Evolutionary conservation across 177 flowering plant species (phyloP).

Genomic region (Vitis hybrid): DNA sequence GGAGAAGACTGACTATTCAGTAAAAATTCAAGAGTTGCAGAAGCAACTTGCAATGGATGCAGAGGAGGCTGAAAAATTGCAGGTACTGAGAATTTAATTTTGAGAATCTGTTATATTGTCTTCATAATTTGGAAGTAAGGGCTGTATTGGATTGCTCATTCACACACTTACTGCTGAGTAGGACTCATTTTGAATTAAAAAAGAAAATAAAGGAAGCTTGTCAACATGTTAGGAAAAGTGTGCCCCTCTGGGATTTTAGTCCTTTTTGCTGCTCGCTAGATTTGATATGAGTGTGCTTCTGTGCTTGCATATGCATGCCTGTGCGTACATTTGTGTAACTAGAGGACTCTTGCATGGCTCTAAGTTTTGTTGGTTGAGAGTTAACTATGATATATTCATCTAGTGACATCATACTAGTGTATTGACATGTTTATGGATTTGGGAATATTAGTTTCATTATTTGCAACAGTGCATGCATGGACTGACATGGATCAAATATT

Average conservation of each 20-base stretch:
- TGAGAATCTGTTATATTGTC: background rate
- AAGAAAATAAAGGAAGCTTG: too few species aligned
- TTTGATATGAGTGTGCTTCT: too few species aligned
- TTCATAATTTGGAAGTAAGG: background rate
- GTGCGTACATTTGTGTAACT: too few species aligned
- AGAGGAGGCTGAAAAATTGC: slow-evolving; percentile 80
- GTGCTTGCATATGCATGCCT: too few species aligned
- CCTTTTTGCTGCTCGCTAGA: too few species aligned
- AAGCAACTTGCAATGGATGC: slow-evolving; percentile 88
- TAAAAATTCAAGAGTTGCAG: slow-evolving; percentile 89
- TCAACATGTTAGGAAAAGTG: too few species aligned
- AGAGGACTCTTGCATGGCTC: too few species aligned
- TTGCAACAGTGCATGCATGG: background rate
- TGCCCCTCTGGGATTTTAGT: too few species aligned
- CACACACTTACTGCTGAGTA: background rate
- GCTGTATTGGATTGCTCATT: background rate
- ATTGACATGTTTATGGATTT: background rate
- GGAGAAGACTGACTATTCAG: slow-evolving; percentile 72
- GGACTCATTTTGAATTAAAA: too few species aligned
- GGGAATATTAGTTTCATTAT: background rate
- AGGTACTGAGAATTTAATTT: slow-evolving; percentile 42
- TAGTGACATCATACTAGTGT: background rate
- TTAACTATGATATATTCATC: too few species aligned
- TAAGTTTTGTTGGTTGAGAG: too few species aligned
- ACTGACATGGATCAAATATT: background rate